phyloP scores from a whole-genome alignment of 306 rosid genomes.

The Echinosophora koreensis region DNA sequence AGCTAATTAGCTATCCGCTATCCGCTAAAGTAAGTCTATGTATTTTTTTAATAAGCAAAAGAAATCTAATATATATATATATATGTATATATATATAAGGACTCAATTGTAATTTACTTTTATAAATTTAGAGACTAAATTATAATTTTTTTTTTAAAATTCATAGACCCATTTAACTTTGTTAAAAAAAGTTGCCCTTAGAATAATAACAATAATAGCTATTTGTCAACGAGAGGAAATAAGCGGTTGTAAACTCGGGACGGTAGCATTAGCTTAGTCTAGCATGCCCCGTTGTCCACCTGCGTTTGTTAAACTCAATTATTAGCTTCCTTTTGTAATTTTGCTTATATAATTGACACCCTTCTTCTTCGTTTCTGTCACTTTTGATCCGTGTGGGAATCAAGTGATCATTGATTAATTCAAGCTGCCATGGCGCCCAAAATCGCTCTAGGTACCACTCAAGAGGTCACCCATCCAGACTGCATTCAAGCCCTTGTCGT shows the following conservation, averaged over 20 bases:
- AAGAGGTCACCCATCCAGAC: conserved; percentile 73
- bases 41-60: too few relatives aligned
- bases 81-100: too few relatives aligned
- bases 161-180: too few relatives aligned
- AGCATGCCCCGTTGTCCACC: conserved; percentile 3
- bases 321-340: not conserved
- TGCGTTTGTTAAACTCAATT: not conserved
- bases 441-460: conserved; percentile 67
- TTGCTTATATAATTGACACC: conserved; percentile 4
- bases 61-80: too few relatives aligned
- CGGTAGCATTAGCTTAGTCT: not conserved
- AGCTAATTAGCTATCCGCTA: too few relatives aligned
- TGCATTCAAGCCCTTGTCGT: conserved; percentile 77
- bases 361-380: not conserved
- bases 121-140: too few relatives aligned
- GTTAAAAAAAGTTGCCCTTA: too few relatives aligned
- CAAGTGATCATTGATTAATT: not conserved
- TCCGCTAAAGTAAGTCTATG: too few relatives aligned
- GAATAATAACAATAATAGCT: not conserved
- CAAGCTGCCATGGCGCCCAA: conserved; percentile 56
- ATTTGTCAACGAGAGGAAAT: not conserved
- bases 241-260: not conserved
- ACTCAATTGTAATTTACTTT: too few relatives aligned
- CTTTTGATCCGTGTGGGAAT: not conserved
- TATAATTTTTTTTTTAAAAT: too few relatives aligned